A percentile compares a stretch with the other conserved stretches of the same genome.
Evolutionary conservation across 1,284 basidiomycete genomes (phyloP).

Genomic region (Ceratobasidium sp.): DNA sequence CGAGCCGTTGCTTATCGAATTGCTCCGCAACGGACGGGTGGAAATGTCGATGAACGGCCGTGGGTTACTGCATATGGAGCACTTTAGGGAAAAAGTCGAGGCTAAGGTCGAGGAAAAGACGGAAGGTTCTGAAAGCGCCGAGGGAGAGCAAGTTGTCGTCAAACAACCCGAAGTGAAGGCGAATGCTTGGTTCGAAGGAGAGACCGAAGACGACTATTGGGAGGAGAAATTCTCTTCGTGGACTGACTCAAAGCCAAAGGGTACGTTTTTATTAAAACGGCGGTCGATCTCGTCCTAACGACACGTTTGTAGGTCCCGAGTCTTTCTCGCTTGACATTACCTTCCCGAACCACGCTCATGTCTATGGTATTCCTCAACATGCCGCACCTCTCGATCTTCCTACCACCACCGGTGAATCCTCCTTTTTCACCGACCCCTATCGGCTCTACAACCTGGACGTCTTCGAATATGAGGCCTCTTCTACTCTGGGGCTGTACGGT

Average conservation of each 20-base stretch:
- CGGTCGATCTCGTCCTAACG: slow-evolving; percentile 19
- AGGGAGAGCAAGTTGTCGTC: slow-evolving; percentile 68
- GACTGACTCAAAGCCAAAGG: slow-evolving; percentile 96
- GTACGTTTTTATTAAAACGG: slow-evolving; percentile 60
- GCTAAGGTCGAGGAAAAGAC: slow-evolving; percentile 52
- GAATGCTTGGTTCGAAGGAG: slow-evolving; percentile 88
- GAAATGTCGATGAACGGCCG: slow-evolving; percentile 92
- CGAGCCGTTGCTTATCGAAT: slow-evolving; percentile 78
- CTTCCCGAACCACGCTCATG: slow-evolving; percentile 90
- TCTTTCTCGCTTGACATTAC: slow-evolving; percentile 92
- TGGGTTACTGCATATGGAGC: slow-evolving; percentile 96
- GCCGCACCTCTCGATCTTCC: slow-evolving; percentile 92
- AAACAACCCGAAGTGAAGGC: slow-evolving; percentile 63
- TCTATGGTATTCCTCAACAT: slow-evolving; percentile 98
- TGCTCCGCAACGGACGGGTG: slow-evolving; percentile 80
- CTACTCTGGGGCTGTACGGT: slow-evolving; percentile 92
- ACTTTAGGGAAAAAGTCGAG: slow-evolving; percentile 82
- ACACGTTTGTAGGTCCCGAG: slow-evolving; percentile 79
- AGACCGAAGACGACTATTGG: slow-evolving; percentile 86
- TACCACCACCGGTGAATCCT: slow-evolving; percentile 78
- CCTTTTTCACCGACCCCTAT: slow-evolving; percentile 90
- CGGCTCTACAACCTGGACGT: slow-evolving; percentile 97
- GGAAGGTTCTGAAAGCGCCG: slow-evolving; percentile 61
- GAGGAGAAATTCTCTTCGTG: slow-evolving; percentile 90
- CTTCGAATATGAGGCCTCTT: slow-evolving; percentile 91